These are phyloP conservation scores for Leishmania tropica DNA, from an alignment of 208 protist species.

Conservation along the genomic window DNA sequence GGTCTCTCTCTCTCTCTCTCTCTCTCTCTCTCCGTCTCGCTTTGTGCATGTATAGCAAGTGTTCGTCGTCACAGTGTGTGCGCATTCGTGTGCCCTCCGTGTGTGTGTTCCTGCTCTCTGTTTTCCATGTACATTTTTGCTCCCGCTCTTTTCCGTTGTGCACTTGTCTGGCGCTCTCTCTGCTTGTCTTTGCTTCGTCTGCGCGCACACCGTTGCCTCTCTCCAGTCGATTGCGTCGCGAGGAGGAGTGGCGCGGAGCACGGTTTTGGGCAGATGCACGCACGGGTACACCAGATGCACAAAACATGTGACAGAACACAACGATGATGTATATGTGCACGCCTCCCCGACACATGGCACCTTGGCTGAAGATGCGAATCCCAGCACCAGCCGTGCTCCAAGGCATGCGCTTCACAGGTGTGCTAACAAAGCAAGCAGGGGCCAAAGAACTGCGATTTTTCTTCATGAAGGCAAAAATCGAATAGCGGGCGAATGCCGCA, in stretches of 20 bases:
- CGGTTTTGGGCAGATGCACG: background rate
- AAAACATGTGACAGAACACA: background rate
- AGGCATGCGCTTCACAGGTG: background rate
- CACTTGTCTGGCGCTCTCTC: background rate
- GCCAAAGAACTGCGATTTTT: background rate
- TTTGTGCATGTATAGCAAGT: too few species aligned
- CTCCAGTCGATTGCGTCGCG: background rate
- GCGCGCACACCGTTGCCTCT: background rate
- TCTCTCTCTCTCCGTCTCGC: too few species aligned
- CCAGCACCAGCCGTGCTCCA: background rate
- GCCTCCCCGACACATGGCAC: background rate
- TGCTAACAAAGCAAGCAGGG: background rate
- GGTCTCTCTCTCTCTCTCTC: too few species aligned
- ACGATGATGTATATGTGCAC: background rate
- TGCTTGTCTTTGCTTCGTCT: background rate
- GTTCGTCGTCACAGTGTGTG: background rate
- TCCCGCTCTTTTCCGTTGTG: background rate
- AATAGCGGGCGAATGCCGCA: background rate
- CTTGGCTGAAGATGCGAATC: background rate
- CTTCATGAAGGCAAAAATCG: background rate
- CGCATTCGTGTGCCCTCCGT: background rate
- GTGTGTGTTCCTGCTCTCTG: too few species aligned
- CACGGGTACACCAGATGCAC: background rate
- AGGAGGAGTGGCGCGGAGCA: background rate
- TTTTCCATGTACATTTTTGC: background rate